Percentiles rank a stretch among this genome's conserved stretches.
Evolutionary conservation across 345 rosid species (phyloP).

Genomic region (Moricandia arvensis): DNA sequence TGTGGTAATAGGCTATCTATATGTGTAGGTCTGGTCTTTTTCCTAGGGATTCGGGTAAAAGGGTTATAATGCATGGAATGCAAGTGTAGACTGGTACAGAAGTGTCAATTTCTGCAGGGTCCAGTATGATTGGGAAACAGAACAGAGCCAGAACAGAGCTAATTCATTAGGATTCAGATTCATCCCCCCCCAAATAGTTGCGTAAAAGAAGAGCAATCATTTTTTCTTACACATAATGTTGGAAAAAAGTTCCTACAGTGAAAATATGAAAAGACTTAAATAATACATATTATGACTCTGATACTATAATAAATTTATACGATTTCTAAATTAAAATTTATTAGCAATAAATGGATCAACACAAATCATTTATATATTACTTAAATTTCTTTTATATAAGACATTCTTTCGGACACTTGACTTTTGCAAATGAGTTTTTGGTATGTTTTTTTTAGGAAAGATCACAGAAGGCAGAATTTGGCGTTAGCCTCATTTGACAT

Average conservation of each 20-base stretch:
- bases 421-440: not conserved
- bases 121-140: slow-evolving; percentile 31
- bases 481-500: not conserved
- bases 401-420: not conserved
- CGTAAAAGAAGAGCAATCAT: slow-evolving; percentile 15
- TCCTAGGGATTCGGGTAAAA: slow-evolving; percentile 12
- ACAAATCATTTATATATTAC: no score
- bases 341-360: no score
- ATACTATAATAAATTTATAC: no score
- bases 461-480: not conserved
- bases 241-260: no score
- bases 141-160: slow-evolving; percentile 29
- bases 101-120: slow-evolving; percentile 34
- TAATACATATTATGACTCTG: no score
- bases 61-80: slow-evolving; percentile 9
- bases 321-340: no score
- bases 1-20: not conserved
- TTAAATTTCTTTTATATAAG: no score
- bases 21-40: not conserved
- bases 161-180: slow-evolving; percentile 23
- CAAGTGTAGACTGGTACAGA: slow-evolving; percentile 21
- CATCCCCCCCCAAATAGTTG: slow-evolving; percentile 33
- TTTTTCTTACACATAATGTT: slow-evolving; percentile 14
- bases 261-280: no score
- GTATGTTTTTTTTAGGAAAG: not conserved